Percentiles rank a stretch among this genome's conserved stretches.
These are phyloP conservation scores for Talaromyces sp. DNA, from an alignment of 2,329 filamentous ascomycete species.

Conservation along the genomic window DNA sequence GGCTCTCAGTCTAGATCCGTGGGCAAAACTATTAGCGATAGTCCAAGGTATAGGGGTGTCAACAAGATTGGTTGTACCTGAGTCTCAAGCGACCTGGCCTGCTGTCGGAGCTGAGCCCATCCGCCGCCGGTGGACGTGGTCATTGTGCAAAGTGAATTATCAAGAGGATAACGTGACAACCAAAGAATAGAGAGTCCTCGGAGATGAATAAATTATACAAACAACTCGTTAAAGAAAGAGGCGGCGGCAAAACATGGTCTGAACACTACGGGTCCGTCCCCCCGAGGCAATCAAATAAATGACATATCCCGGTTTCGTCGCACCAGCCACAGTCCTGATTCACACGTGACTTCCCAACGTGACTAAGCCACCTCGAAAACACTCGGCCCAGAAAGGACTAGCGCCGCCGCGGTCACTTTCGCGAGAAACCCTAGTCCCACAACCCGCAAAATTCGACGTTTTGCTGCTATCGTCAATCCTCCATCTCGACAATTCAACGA, in stretches of 20 bases:
- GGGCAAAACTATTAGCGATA: slow-evolving; percentile 9
- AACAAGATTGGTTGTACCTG: slow-evolving; percentile 56
- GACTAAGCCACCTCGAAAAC: background rate
- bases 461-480: slow-evolving; percentile 33
- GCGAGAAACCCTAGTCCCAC: slow-evolving; percentile 43
- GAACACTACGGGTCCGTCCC: background rate
- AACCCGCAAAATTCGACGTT: slow-evolving; percentile 33
- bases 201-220: background rate
- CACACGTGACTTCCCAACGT: background rate
- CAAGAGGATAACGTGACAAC: background rate
- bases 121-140: slow-evolving; percentile 56
- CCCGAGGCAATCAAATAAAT: background rate
- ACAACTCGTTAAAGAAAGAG: background rate
- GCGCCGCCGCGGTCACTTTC: slow-evolving; percentile 10
- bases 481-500: slow-evolving; percentile 43
- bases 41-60: background rate
- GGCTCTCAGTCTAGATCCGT: slow-evolving; percentile 68
- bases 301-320: background rate
- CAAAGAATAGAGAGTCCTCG: background rate
- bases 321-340: background rate
- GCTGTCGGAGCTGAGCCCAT: slow-evolving; percentile 93
- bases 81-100: slow-evolving; percentile 80
- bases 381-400: slow-evolving; percentile 1
- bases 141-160: slow-evolving; percentile 36
- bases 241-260: background rate